These are phyloP conservation scores for Kurtzmaniella quercitrusa DNA, from an alignment of 1,139 yeast genomes.

Conservation along the genomic window DNA sequence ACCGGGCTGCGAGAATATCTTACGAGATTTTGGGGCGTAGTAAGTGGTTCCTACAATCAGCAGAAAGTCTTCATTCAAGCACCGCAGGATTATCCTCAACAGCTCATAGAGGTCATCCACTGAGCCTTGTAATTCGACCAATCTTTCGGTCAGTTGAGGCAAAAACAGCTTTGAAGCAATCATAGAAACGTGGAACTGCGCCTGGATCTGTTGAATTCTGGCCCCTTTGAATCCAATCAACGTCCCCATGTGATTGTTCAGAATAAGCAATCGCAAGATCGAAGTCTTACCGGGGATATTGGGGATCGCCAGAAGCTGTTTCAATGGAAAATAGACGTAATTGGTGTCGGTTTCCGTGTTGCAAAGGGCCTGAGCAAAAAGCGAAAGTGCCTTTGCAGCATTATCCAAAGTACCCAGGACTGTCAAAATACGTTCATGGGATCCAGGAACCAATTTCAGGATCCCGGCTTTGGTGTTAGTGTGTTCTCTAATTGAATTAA, in stretches of 20 bases:
- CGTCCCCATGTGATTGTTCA: slow-evolving; percentile 88
- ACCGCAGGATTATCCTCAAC: slow-evolving; percentile 60
- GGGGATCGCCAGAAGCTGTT: slow-evolving; percentile 50
- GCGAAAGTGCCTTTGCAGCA: slow-evolving; percentile 67
- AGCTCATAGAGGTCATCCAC: slow-evolving; percentile 61
- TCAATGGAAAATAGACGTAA: slow-evolving; percentile 60
- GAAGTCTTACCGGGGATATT: slow-evolving; percentile 50
- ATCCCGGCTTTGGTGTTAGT: slow-evolving; percentile 88
- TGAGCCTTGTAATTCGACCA: slow-evolving; percentile 84
- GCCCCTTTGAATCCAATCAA: slow-evolving; percentile 83
- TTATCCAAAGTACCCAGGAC: slow-evolving; percentile 76
- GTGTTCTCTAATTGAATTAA: slow-evolving; percentile 70
- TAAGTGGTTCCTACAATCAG: slow-evolving; percentile 61
- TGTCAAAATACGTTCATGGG: slow-evolving; percentile 80
- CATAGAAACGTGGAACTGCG: slow-evolving; percentile 66
- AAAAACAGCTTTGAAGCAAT: slow-evolving; percentile 84
- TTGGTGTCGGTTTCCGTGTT: slow-evolving; percentile 25
- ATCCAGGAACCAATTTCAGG: slow-evolving; percentile 75
- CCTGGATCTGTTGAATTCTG: slow-evolving; percentile 79
- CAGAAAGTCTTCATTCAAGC: slow-evolving; percentile 70
- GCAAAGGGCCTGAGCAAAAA: slow-evolving; percentile 64
- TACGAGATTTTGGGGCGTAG: slow-evolving; percentile 49
- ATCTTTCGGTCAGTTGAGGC: slow-evolving; percentile 80
- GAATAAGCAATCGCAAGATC: slow-evolving; percentile 66
- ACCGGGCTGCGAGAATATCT: slow-evolving; percentile 3